Percentiles rank a stretch among this genome's conserved stretches.
These are phyloP conservation scores for Aegilops bicornis DNA, from an alignment of 176 grass and related monocot genomes.

Conservation along the genomic window DNA sequence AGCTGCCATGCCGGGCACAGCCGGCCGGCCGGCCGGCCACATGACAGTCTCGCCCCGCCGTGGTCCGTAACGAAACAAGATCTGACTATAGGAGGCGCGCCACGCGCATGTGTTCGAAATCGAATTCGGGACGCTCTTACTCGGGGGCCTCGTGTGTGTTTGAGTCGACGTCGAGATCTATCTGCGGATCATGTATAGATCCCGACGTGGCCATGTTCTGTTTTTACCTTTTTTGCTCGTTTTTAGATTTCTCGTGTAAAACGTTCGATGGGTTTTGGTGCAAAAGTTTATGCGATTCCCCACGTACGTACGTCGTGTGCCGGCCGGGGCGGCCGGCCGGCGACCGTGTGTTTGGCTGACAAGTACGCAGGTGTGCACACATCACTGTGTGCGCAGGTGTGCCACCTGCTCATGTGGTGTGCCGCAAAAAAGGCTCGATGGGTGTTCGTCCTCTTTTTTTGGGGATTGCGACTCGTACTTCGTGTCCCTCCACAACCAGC, in stretches of 20 bases:
- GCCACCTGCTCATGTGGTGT: conserved; percentile 22
- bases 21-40: not conserved
- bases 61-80: not conserved
- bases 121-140: not conserved
- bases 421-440: not conserved
- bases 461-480: not conserved
- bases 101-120: not conserved
- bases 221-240: not conserved
- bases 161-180: not conserved
- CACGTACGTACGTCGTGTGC: not conserved
- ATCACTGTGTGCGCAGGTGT: not conserved
- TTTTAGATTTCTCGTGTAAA: not conserved
- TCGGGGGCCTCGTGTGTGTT: not conserved
- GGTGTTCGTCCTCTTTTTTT: not conserved
- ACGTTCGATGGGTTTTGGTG: not conserved
- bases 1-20: not conserved
- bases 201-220: not conserved
- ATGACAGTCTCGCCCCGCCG: not conserved
- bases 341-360: not conserved
- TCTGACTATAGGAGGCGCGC: not conserved
- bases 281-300: no score
- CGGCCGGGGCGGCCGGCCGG: not conserved
- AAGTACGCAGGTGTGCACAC: not conserved
- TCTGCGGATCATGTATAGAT: not conserved
- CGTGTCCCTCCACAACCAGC: not conserved